Evolutionary conservation across 2,329 filamentous ascomycete species (phyloP).

Genomic region (Coniochaeta sp.): DNA sequence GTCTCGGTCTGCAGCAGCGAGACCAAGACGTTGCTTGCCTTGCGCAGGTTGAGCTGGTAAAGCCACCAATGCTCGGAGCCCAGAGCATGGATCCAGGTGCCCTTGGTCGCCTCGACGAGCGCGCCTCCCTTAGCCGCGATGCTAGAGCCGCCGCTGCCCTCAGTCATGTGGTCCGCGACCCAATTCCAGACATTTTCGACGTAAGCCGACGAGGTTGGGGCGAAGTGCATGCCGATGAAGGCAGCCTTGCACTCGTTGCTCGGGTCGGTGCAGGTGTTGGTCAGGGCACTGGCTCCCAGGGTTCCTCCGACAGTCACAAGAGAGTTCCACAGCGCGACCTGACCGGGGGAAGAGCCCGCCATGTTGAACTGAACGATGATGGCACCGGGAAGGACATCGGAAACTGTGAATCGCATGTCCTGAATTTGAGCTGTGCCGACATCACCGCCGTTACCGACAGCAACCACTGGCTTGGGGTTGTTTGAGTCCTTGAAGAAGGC

Average conservation of each 20-base stretch:
- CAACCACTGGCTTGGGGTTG: slow-evolving; percentile 48
- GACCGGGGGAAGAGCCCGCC: slow-evolving; percentile 22
- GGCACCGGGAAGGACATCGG: slow-evolving; percentile 51
- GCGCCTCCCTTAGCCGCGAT: slow-evolving; percentile 41
- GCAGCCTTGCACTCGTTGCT: slow-evolving; percentile 33
- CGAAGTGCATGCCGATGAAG: slow-evolving; percentile 39
- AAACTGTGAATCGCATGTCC: slow-evolving; percentile 57
- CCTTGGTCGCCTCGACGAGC: slow-evolving; percentile 34
- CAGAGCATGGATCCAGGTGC: slow-evolving; percentile 43
- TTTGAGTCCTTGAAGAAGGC: slow-evolving; percentile 38
- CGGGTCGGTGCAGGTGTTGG: slow-evolving; percentile 18
- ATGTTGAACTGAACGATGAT: slow-evolving; percentile 45
- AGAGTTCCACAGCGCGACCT: slow-evolving; percentile 41
- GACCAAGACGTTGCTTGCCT: slow-evolving; percentile 40
- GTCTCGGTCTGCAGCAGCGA: slow-evolving; percentile 47
- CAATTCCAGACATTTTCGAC: slow-evolving; percentile 45
- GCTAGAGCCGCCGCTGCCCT: slow-evolving; percentile 34
- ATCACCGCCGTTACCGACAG: slow-evolving; percentile 50
- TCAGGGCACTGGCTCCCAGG: slow-evolving; percentile 20
- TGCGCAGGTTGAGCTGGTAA: slow-evolving; percentile 48
- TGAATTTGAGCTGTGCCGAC: slow-evolving; percentile 54
- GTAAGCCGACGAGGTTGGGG: slow-evolving; percentile 36
- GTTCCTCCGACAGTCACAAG: slow-evolving; percentile 28
- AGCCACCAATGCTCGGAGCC: slow-evolving; percentile 49
- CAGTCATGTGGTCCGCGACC: slow-evolving; percentile 41